phyloP scores from a whole-genome alignment of 1,284 basidiomycete genomes.

The Exobasidium cylindrosporum region DNA sequence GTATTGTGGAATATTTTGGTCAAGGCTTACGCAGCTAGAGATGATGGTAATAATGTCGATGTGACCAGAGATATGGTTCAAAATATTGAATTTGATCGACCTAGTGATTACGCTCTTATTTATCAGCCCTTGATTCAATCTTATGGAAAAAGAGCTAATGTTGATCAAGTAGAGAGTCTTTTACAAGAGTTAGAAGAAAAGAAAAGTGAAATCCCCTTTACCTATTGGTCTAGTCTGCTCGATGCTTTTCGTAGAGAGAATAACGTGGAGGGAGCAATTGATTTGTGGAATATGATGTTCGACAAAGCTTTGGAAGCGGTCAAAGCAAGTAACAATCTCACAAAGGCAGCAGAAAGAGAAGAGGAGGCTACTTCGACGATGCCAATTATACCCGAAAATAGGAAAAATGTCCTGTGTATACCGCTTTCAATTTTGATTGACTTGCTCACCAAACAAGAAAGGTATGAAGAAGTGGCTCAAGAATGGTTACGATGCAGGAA shows the following conservation, averaged over 20 bases:
- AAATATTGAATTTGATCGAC: background rate
- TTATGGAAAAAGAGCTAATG: background rate
- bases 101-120: background rate
- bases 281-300: background rate
- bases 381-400: conserved; percentile 14
- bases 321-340: background rate
- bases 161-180: background rate
- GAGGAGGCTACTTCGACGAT: background rate
- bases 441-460: conserved; percentile 54
- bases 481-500: conserved; percentile 69
- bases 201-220: background rate
- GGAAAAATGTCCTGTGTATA: conserved; percentile 66
- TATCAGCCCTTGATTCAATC: background rate
- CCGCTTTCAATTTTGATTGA: conserved; percentile 84
- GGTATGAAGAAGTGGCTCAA: conserved; percentile 68
- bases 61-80: background rate
- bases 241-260: conserved; percentile 1
- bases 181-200: background rate
- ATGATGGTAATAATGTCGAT: conserved; percentile 10
- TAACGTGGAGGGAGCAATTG: background rate
- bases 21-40: conserved; percentile 32
- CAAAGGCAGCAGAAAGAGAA: too few species aligned
- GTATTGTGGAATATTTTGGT: conserved; percentile 70
- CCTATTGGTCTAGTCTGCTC: background rate
- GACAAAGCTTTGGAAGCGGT: background rate